Base-by-base conservation (phyloP, 2,329 filamentous ascomycete genomes). In the Cladophialophora bantiana region DNA sequence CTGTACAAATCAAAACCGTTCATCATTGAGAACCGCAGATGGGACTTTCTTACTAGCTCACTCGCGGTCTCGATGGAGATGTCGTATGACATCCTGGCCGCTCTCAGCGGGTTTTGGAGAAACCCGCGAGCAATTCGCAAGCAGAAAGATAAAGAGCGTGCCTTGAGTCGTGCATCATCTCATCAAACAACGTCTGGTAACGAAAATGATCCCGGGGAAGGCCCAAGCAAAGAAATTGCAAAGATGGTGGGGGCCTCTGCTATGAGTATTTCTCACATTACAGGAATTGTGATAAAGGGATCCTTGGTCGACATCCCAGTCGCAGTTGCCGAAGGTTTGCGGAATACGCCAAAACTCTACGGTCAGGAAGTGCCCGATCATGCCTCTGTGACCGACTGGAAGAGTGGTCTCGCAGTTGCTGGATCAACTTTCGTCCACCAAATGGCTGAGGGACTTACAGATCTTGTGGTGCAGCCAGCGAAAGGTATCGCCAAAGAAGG, bases 311-410 rank as follows among this genome's bases (percentile, higher is more conserved):
- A 84, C 58, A 68, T 86, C 26, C 79, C 81, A 0, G 75, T 85
- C 20, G 83, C 82, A 0, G 68, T 84, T 0, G 79, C 83, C 0
- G 82, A 85, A 69, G 84, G 84, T 3, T 82, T 86, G 62, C 83
- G 85, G 64, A 83, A 83, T 34, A 80, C 81, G 7, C 84, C 84
- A 1, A 81, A 80, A 36, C 76, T 86, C 1, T 86, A 85, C 65
- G 83, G 83, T 34, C 83, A 83, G 66, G 83, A 81, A 4, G 80
- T 84, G 36, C 76, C 81, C 3, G 75, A 78, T 12, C 76, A 77
- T 7, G 73, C 59, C 36, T 57, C 53, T 20, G 79, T 85, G 55
- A 83, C 78, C 3, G 83, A 82, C 10, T 78, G 83, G 65, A 79
- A 81, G 56, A 83, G 81, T 3, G 83, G 83, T 9, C 69, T 73